A percentile compares a stretch with the other conserved stretches of the same genome.
These are phyloP conservation scores for Candida nanaspora DNA, from an alignment of 805 yeast genomes.

Conservation along the genomic window DNA sequence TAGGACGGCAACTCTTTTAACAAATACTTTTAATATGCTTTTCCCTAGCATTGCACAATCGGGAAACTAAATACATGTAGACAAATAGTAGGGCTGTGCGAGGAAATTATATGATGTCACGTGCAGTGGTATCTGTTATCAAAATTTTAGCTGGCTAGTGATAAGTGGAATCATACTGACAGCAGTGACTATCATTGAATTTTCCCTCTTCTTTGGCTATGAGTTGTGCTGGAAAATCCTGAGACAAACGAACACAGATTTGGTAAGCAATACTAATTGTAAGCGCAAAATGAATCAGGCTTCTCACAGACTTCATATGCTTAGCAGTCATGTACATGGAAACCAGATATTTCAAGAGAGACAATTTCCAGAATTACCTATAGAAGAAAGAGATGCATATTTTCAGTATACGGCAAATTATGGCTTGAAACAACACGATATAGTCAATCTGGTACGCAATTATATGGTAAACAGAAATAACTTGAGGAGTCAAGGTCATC, in stretches of 20 bases:
- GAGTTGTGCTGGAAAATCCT: background rate
- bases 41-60: too few species aligned
- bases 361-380: slow-evolving; percentile 1
- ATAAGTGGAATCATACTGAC: background rate
- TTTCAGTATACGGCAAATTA: background rate
- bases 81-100: too few species aligned
- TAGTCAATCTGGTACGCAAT: background rate
- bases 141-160: background rate
- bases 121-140: background rate
- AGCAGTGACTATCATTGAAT: background rate
- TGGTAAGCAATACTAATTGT: too few species aligned
- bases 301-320: background rate
- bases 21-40: too few species aligned
- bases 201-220: background rate
- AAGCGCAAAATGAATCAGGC: background rate
- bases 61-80: too few species aligned
- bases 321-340: background rate
- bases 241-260: background rate
- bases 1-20: too few species aligned
- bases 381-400: background rate
- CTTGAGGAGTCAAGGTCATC: background rate
- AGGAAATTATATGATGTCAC: too few species aligned
- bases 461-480: background rate
- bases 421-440: background rate
- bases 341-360: background rate